Evolutionary conservation across 768 basidiomycete genomes (phyloP).

Genomic region (Hypholoma fasciculare): DNA sequence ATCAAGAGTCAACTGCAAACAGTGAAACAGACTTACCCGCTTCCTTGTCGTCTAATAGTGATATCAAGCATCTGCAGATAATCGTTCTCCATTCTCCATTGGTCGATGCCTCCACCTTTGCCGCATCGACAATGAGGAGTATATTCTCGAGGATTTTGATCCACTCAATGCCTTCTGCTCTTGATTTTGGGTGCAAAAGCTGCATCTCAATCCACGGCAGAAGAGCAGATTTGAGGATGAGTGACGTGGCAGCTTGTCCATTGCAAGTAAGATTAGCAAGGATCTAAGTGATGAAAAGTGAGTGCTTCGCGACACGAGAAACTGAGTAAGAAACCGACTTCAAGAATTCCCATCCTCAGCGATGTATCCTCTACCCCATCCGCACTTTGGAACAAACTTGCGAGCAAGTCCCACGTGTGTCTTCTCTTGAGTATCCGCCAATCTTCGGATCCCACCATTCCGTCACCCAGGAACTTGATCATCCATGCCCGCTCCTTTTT

Average conservation of each 20-base stretch:
- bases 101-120: conserved; percentile 54
- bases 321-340: conserved; percentile 43
- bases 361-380: conserved; percentile 40
- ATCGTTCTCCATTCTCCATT: conserved; percentile 61
- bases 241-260: conserved; percentile 62
- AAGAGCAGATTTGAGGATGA: conserved; percentile 71
- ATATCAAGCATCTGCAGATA: conserved; percentile 51
- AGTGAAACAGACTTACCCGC: conserved; percentile 23
- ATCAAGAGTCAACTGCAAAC: no score
- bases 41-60: conserved; percentile 33
- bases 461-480: conserved; percentile 77
- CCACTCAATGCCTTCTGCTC: conserved; percentile 55
- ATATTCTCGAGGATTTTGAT: conserved; percentile 67
- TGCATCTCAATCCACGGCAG: conserved; percentile 86
- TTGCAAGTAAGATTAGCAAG: conserved; percentile 76
- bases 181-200: conserved; percentile 33
- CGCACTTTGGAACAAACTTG: conserved; percentile 77
- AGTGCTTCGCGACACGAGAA: background rate
- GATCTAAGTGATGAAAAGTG: conserved; percentile 41
- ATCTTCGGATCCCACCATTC: conserved; percentile 72
- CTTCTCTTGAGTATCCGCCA: conserved; percentile 81
- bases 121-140: conserved; percentile 44
- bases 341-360: conserved; percentile 61
- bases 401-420: conserved; percentile 87
- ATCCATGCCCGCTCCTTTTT: conserved; percentile 92